Conservation (phyloP, 352 stramenopile genomes). For the Phytophthora rubi region DNA sequence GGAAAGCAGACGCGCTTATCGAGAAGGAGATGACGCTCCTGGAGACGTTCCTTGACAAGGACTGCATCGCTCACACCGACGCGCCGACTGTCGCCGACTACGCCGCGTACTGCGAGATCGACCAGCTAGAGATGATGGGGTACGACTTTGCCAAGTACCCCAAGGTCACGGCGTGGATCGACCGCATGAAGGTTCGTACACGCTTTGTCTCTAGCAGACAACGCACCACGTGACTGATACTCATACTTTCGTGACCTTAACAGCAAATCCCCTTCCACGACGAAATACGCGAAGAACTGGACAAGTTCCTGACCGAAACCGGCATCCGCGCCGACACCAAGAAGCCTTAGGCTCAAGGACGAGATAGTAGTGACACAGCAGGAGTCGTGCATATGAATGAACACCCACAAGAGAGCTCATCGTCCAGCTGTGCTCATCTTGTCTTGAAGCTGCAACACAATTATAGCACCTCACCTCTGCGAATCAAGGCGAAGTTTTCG, state of each 20-base stretch:
- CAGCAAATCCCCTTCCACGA: conserved; percentile 37
- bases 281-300: conserved; percentile 39
- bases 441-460: conserved; percentile 5
- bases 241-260: neutral
- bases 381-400: conserved; percentile 19
- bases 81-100: conserved; percentile 55
- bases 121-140: conserved; percentile 55
- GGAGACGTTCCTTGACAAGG: conserved; percentile 48
- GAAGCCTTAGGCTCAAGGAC: conserved; percentile 14
- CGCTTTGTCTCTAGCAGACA: neutral
- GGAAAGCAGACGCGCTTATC: conserved; percentile 41
- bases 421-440: conserved; percentile 3
- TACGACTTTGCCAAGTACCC: conserved; percentile 53
- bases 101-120: conserved; percentile 59
- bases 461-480: neutral
- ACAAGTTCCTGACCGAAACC: conserved; percentile 27
- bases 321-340: conserved; percentile 10
- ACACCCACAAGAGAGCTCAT: conserved; percentile 4
- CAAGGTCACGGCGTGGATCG: conserved; percentile 49
- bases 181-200: conserved; percentile 30
- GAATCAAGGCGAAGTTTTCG: neutral
- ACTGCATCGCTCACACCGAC: conserved; percentile 50
- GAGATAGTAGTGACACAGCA: neutral
- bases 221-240: neutral
- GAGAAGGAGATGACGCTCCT: conserved; percentile 39